Evolutionary conservation across 768 basidiomycete genomes (phyloP).

Genomic region (Sarcomyxa edulis): DNA sequence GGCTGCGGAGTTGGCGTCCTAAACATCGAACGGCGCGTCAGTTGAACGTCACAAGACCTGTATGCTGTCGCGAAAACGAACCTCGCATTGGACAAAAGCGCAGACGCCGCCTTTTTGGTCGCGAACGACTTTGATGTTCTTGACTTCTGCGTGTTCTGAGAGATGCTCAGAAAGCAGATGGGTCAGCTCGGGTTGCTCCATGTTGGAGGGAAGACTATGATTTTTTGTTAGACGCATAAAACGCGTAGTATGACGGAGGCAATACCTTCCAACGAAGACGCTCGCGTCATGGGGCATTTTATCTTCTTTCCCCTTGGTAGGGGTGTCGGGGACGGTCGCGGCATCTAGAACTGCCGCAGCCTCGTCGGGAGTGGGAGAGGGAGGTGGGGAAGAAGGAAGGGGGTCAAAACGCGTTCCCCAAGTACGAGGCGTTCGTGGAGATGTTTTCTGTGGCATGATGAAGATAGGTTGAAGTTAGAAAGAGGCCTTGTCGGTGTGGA

Average conservation of each 20-base stretch:
- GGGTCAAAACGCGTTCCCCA: slow-evolving; percentile 77
- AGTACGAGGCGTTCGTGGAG: slow-evolving; percentile 34
- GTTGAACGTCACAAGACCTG: no score
- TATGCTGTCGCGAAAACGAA: no score
- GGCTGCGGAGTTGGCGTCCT: slow-evolving; percentile 58
- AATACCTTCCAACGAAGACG: slow-evolving; percentile 75
- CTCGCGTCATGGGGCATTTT: slow-evolving; percentile 70
- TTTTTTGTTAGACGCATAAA: slow-evolving; percentile 5
- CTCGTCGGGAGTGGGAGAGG: slow-evolving; percentile 27
- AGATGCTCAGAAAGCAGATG: slow-evolving; percentile 61
- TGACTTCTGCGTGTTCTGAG: slow-evolving; percentile 58
- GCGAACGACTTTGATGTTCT: slow-evolving; percentile 65
- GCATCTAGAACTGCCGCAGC: slow-evolving; percentile 10
- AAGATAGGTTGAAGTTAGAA: slow-evolving; percentile 17
- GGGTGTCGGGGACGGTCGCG: slow-evolving; percentile 14
- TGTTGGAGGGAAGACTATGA: slow-evolving; percentile 60
- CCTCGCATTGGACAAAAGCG: slow-evolving; percentile 85
- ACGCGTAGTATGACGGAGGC: slow-evolving; percentile 1
- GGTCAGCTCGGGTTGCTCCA: slow-evolving; percentile 60
- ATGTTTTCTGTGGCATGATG: slow-evolving; percentile 40
- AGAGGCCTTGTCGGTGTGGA: slow-evolving; percentile 11
- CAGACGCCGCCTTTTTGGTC: slow-evolving; percentile 76
- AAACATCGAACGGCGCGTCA: slow-evolving; percentile 10
- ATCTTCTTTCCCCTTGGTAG: slow-evolving; percentile 29
- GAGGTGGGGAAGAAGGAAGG: slow-evolving; percentile 45